Percentiles rank a stretch among this genome's conserved stretches.
Conservation (phyloP, 441 rosid species). For the Geranium incanum region DNA sequence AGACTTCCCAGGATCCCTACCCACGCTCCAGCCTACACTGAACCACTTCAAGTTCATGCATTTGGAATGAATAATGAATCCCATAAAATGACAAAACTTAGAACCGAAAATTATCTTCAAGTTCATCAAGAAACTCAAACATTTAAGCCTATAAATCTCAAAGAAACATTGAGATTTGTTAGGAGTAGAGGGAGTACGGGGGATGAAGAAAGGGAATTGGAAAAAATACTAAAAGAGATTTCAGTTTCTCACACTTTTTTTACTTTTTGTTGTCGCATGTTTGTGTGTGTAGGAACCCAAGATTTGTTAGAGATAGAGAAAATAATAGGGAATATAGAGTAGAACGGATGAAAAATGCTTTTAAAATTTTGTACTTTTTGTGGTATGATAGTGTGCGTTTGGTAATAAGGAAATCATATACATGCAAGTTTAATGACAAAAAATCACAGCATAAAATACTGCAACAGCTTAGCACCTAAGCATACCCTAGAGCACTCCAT, state of each 20-base stretch:
- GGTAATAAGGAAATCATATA: neutral
- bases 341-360: neutral
- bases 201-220: neutral
- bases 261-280: neutral
- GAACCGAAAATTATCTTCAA: neutral
- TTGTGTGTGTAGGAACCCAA: neutral
- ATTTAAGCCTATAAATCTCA: neutral
- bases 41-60: conserved; percentile 2
- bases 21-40: neutral
- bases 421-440: neutral
- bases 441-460: neutral
- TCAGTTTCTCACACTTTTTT: neutral
- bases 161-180: neutral
- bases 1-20: neutral
- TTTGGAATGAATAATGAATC: neutral
- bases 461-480: neutral
- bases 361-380: neutral
- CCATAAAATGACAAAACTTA: neutral
- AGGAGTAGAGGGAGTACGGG: neutral
- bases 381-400: neutral
- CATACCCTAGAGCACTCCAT: neutral
- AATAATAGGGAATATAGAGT: neutral
- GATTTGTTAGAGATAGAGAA: neutral
- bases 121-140: neutral
- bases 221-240: neutral